Percentiles rank a stretch among this genome's conserved stretches.
phyloP scores from a whole-genome alignment of 1,284 basidiomycete genomes.

The Ganoderma multipileum region DNA sequence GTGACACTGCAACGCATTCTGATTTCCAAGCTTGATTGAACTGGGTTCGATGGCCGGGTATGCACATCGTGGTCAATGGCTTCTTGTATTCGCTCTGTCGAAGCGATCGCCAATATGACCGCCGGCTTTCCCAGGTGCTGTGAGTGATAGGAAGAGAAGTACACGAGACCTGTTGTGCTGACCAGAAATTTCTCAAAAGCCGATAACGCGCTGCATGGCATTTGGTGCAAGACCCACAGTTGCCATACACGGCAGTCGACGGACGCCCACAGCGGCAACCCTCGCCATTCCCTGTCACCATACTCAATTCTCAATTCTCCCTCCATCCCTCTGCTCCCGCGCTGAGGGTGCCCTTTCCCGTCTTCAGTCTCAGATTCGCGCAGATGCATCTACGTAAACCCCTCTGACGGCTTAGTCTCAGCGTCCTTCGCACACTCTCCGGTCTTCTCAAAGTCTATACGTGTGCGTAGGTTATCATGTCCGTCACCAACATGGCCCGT shows the following conservation, averaged over 20 bases:
- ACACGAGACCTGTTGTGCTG: slow-evolving; percentile 17
- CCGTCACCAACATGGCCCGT: slow-evolving; percentile 28
- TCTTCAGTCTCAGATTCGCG: slow-evolving; percentile 20
- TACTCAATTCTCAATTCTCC: background rate
- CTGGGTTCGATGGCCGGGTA: slow-evolving; percentile 17
- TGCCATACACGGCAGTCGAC: slow-evolving; percentile 9
- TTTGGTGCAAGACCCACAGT: background rate
- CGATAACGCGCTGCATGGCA: slow-evolving; percentile 11
- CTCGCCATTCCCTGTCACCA: background rate
- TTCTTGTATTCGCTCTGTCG: slow-evolving; percentile 14
- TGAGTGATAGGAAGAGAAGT: slow-evolving; percentile 18
- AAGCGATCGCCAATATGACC: slow-evolving; percentile 22
- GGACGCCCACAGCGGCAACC: slow-evolving; percentile 6
- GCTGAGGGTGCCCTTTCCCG: background rate
- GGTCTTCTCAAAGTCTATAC: slow-evolving; percentile 16
- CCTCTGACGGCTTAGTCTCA: slow-evolving; percentile 19
- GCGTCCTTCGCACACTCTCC: slow-evolving; percentile 22
- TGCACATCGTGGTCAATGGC: slow-evolving; percentile 22
- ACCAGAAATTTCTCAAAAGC: slow-evolving; percentile 5
- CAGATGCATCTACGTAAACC: slow-evolving; percentile 28
- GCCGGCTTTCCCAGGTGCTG: slow-evolving; percentile 10
- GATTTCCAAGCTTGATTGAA: slow-evolving; percentile 26
- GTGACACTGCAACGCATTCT: slow-evolving; percentile 26
- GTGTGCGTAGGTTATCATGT: slow-evolving; percentile 28
- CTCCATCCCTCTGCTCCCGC: slow-evolving; percentile 16